A percentile compares a stretch with the other conserved stretches of the same genome.
These are phyloP conservation scores for Linnemannia hyalina DNA, from an alignment of 192 early-diverging fungal genomes.

Conservation along the genomic window DNA sequence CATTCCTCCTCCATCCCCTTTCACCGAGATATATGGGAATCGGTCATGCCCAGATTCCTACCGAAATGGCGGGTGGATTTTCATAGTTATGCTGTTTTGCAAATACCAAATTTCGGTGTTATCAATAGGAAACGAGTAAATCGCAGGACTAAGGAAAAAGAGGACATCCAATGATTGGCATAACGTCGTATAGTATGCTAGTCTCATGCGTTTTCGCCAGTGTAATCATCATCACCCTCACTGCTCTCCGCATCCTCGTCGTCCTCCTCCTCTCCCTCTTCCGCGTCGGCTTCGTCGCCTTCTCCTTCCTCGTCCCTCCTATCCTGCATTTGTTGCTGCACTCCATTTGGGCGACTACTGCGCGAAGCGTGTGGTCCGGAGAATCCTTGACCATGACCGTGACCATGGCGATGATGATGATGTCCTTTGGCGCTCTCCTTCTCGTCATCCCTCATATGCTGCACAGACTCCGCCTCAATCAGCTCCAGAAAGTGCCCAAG, in stretches of 20 bases:
- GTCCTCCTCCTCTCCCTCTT: conserved; percentile 1
- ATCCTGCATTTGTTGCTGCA: not conserved
- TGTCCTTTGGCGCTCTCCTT: not conserved
- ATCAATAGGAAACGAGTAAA: not conserved
- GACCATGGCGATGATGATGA: not conserved
- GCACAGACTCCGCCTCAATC: conserved; percentile 40
- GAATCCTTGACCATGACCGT: not conserved
- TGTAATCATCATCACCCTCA: not conserved
- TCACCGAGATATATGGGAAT: not conserved
- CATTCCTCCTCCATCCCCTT: too few relatives aligned
- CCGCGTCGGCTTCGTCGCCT: not conserved
- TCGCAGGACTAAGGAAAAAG: not conserved
- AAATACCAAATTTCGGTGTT: not conserved
- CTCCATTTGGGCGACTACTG: not conserved
- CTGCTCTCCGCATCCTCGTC: conserved; percentile 2
- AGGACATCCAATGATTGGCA: too few relatives aligned
- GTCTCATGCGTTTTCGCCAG: not conserved
- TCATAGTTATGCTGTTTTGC: not conserved
- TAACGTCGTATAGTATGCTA: not conserved
- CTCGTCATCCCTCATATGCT: not conserved
- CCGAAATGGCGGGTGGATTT: not conserved
- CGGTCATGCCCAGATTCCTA: not conserved
- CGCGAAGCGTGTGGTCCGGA: not conserved
- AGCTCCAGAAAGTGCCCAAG: conserved; percentile 25
- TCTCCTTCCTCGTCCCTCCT: conserved; percentile 1